These are phyloP conservation scores for Aegilops sharonensis DNA, from an alignment of 176 grass and related monocot genomes.

Conservation along the genomic window DNA sequence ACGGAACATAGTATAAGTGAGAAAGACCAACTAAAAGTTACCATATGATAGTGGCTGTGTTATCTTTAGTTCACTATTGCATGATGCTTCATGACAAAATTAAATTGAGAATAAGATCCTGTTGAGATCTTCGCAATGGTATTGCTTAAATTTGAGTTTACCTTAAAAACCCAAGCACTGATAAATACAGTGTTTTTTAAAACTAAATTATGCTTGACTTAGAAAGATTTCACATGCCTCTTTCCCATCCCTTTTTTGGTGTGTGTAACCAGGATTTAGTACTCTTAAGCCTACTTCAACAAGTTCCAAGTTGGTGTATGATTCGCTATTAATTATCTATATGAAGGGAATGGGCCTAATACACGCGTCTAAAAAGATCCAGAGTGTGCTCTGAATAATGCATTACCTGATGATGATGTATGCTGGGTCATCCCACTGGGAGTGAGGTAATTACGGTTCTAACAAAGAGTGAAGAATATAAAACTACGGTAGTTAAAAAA, in stretches of 20 bases:
- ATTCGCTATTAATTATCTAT: background rate
- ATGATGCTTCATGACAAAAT: background rate
- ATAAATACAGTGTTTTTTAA: background rate
- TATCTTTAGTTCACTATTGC: background rate
- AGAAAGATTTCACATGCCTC: background rate
- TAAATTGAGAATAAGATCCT: constrained; percentile 1
- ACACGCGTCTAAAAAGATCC: background rate
- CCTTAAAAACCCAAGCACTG: background rate
- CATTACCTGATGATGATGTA: background rate
- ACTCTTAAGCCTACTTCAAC: background rate
- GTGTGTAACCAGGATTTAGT: background rate
- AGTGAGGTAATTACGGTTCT: background rate
- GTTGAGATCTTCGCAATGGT: background rate
- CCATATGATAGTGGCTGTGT: background rate
- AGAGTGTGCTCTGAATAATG: background rate
- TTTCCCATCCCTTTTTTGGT: background rate
- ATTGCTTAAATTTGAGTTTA: background rate
- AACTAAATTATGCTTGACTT: background rate
- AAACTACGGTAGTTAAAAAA: background rate
- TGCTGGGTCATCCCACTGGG: background rate
- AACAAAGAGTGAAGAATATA: background rate
- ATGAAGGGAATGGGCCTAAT: background rate
- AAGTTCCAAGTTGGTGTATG: background rate
- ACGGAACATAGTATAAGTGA: background rate
- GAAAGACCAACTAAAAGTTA: background rate